phyloP scores from a whole-genome alignment of 2,329 filamentous ascomycete species.

The Saccharata proteae region DNA sequence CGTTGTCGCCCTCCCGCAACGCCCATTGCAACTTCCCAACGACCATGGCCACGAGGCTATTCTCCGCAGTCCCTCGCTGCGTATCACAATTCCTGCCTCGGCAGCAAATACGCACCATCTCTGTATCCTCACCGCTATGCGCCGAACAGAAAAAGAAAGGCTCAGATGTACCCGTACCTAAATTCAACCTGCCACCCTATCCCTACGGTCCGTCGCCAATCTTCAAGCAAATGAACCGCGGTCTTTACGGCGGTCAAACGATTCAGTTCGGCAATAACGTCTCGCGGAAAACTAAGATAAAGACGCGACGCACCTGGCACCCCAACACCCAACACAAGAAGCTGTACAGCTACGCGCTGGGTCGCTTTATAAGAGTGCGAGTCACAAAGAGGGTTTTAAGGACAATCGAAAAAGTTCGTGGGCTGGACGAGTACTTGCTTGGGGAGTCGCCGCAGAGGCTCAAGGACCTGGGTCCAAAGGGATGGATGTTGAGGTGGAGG shows the following conservation, averaged over 20 bases:
- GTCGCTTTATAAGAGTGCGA: constrained; percentile 52
- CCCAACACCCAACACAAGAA: constrained; percentile 59
- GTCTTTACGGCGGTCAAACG: constrained; percentile 57
- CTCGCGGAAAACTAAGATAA: constrained; percentile 53
- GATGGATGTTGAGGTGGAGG: constrained; percentile 82
- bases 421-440: constrained; percentile 82
- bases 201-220: constrained; percentile 57
- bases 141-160: constrained; percentile 13
- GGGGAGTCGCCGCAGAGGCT: constrained; percentile 63
- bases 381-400: constrained; percentile 55
- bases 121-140: constrained; percentile 14
- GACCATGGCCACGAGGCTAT: constrained; percentile 8
- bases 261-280: constrained; percentile 75
- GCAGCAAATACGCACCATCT: constrained; percentile 17
- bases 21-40: no score
- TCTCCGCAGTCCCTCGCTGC: constrained; percentile 8
- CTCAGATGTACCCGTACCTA: constrained; percentile 6
- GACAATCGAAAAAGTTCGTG: constrained; percentile 69
- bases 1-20: no score
- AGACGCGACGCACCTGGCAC: constrained; percentile 61
- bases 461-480: constrained; percentile 76
- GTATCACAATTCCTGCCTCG: constrained; percentile 7
- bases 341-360: constrained; percentile 52
- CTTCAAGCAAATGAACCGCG: constrained; percentile 71
- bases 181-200: constrained; percentile 40